Evolutionary conservation across 345 rosid species (phyloP).

Genomic region (Triadica sebifera): DNA sequence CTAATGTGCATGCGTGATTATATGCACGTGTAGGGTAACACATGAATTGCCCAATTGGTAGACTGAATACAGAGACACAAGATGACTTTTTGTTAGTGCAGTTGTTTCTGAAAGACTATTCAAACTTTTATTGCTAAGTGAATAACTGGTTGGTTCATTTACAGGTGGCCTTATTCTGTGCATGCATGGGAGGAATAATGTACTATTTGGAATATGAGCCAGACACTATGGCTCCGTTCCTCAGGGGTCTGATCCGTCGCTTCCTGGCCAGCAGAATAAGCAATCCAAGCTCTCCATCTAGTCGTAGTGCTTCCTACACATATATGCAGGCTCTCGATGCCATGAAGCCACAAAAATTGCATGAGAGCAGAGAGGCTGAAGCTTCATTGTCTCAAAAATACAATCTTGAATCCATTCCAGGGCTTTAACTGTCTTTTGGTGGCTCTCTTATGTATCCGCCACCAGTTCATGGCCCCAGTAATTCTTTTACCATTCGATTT

Average conservation of each 20-base stretch:
- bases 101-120: background rate
- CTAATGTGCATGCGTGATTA: background rate
- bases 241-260: constrained; percentile 85
- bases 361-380: constrained; percentile 50
- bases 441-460: constrained; percentile 6
- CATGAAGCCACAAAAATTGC: constrained; percentile 50
- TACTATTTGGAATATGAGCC: constrained; percentile 94
- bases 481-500: constrained; percentile 12
- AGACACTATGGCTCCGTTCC: constrained; percentile 92
- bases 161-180: constrained; percentile 93
- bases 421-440: constrained; percentile 49
- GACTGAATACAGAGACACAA: background rate
- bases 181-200: constrained; percentile 99
- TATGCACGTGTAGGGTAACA: background rate
- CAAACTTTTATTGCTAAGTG: background rate
- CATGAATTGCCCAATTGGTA: background rate
- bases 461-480: constrained; percentile 11
- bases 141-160: background rate
- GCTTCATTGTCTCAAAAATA: constrained; percentile 54
- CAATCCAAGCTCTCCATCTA: constrained; percentile 59
- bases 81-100: background rate
- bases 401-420: constrained; percentile 89
- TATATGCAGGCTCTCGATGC: constrained; percentile 68
- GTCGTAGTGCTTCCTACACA: constrained; percentile 59
- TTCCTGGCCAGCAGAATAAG: constrained; percentile 94